Base-by-base conservation (phyloP, 805 yeast species). In the Schwanniomyces occidentalis region DNA sequence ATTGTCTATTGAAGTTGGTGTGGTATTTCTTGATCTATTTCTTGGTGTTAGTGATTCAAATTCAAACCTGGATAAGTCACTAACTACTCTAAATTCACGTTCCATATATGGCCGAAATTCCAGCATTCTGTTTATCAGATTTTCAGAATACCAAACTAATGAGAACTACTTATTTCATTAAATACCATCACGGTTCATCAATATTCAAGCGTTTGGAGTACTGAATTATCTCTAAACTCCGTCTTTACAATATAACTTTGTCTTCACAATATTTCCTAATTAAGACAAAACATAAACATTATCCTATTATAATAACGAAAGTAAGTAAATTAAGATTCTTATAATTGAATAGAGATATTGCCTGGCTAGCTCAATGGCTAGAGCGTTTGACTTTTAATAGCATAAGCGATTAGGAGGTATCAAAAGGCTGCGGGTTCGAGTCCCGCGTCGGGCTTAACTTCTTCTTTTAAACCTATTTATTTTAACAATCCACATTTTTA, bases 11-110 rank as follows among this genome's bases (percentile, higher is more conserved):
- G 61, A 48, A 6, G 59, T 48, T 1, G 68, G 67, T 6, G 68
- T 53, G 2, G 60, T 34, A 31, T 62, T 56, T 42, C 67, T 40
- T 4, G 68, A 59, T 23, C 67, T 41, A 17, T 43, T 45, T 30
- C 57, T 23, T 2, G 63, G 58, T 4, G 46, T 41, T 3, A 42
- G 45, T 15, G 42, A 41, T 16, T 56, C 61, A 33, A 45, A 53
- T 22, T 61, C 61, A 33, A 63, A 65, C 6, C 69, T 47, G 13
- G 67, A 55, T 7, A 49, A 34, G 37, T 62, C 68, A 38, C 64
- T 52, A 7, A 58, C 56, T 9, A 61, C 51, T 18, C 64, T 42
- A 5, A 37, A 42, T 10, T 52, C 58, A 13, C 45, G 44, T 16
- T 42, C 37, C 8, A 51, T 49, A 34, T 46, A 42, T 3, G 54